Evolutionary conservation across 148 eudicot genomes (phyloP).

Genomic region (Rheum nobile): DNA sequence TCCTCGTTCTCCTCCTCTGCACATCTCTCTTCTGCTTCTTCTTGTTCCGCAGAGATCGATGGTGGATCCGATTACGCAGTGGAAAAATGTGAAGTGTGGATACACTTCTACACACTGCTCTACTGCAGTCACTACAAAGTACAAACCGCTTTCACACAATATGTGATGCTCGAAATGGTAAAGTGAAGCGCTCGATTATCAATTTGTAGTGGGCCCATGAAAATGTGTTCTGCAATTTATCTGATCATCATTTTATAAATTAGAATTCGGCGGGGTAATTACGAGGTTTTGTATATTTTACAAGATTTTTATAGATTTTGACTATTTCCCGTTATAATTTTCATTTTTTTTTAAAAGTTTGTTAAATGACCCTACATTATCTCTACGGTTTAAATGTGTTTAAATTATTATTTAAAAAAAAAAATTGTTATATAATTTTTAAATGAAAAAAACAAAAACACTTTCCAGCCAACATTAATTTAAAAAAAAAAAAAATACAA

Average conservation of each 20-base stretch:
- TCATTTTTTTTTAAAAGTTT: no score
- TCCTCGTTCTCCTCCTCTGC: neutral
- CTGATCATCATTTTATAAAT: neutral
- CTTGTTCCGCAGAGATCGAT: neutral
- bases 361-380: no score
- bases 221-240: neutral
- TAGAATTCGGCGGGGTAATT: no score
- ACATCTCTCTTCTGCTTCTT: neutral
- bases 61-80: neutral
- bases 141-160: neutral
- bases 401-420: no score
- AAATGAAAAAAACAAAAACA: no score
- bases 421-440: no score
- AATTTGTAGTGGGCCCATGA: neutral
- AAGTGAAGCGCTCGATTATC: neutral
- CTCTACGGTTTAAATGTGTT: no score
- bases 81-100: neutral
- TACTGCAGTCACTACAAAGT: neutral
- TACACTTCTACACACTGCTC: neutral
- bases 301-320: no score
- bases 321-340: no score
- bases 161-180: neutral
- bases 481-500: no score
- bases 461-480: no score
- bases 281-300: no score